Evolutionary conservation across 2,329 filamentous ascomycete genomes (phyloP), one percentile per base, ranked within the genome.

Genomic region (Microsporum ferrugineum): DNA sequence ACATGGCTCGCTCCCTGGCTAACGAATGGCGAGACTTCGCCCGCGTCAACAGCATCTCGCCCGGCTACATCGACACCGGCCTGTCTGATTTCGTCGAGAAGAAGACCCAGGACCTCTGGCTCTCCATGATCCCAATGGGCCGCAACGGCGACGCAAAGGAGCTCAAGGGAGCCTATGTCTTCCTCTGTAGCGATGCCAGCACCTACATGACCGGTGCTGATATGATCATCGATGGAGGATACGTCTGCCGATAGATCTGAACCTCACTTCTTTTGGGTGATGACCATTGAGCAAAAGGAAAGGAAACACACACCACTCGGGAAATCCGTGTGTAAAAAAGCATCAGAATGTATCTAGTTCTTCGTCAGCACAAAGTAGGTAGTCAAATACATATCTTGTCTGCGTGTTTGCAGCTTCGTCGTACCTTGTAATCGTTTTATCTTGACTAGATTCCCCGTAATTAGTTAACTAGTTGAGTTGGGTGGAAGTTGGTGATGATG

Each of bases 131-230:
- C 65, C 79, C 79, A 6, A 73, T 81, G 73, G 77, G 80, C 59
- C 75, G 88, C 65, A 84, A 88, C 68, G 88, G 85, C 4, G 79
- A 85, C 66, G 77, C 81, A 3, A 80, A 81, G 62, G 88, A 92
- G 77, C 79, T 91, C 67, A 89, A 90, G 77, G 88, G 87, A 8
- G 84, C 84, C 7, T 92, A 87, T 72, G 73, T 91, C 58, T 91
- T 88, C 74, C 78, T 91, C 61, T 85, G 86, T 34, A 87, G 84
- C 17, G 88, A 92, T 71, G 88, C 88, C 3, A 82, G 84, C 23
- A 87, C 84, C 47, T 91, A 88, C 74, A 89, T 85, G 17, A 91
- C 88, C 5, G 88, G 83, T 0, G 77, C 80, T 14, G 84, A 89
- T 71, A 78, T 91, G 63, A 74, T 87, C 65, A 81, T 89, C 57